Evolutionary conservation across 2,329 filamentous ascomycete species (phyloP).

Genomic region (Cordyceps cicadae): DNA sequence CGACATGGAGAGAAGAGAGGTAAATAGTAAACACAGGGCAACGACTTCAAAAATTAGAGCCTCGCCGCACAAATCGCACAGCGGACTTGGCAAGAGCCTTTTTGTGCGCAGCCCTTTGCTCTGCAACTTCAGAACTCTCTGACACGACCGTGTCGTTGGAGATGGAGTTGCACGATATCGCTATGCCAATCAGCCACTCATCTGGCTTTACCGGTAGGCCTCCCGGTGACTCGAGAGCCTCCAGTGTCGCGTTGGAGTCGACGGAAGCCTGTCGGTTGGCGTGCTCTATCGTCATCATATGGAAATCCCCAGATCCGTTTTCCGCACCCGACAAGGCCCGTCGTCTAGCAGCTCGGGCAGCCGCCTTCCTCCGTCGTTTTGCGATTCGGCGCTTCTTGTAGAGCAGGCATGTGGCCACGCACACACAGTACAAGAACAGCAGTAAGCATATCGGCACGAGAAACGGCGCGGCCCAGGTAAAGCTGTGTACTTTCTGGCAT

Average conservation of each 20-base stretch:
- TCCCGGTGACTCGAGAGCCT: slow-evolving; percentile 3
- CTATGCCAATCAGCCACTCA: slow-evolving; percentile 11
- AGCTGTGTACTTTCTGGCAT: slow-evolving; percentile 15
- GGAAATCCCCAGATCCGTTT: slow-evolving; percentile 14
- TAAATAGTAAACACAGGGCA: neutral
- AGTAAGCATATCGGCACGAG: slow-evolving; percentile 24
- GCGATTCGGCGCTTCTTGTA: slow-evolving; percentile 21
- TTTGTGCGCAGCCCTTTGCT: slow-evolving; percentile 7
- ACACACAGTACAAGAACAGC: slow-evolving; percentile 22
- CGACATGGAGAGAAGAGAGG: neutral
- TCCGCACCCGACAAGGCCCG: slow-evolving; percentile 1
- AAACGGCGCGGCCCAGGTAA: slow-evolving; percentile 23
- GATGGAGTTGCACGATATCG: neutral
- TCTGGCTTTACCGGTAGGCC: slow-evolving; percentile 9
- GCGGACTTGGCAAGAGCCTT: slow-evolving; percentile 6
- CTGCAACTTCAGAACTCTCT: slow-evolving; percentile 6
- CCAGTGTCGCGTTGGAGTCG: slow-evolving; percentile 10
- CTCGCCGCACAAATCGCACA: slow-evolving; percentile 12
- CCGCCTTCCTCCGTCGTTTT: slow-evolving; percentile 15
- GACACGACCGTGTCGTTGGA: slow-evolving; percentile 11
- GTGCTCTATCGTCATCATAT: slow-evolving; percentile 7
- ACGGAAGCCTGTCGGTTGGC: slow-evolving; percentile 13
- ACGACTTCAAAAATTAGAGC: neutral
- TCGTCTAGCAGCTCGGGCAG: neutral
- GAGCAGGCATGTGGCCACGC: slow-evolving; percentile 21